Percentiles rank a stretch among this genome's conserved stretches.
These are phyloP conservation scores for Penicillium polonicum DNA, from an alignment of 2,329 filamentous ascomycete genomes.

Conservation along the genomic window DNA sequence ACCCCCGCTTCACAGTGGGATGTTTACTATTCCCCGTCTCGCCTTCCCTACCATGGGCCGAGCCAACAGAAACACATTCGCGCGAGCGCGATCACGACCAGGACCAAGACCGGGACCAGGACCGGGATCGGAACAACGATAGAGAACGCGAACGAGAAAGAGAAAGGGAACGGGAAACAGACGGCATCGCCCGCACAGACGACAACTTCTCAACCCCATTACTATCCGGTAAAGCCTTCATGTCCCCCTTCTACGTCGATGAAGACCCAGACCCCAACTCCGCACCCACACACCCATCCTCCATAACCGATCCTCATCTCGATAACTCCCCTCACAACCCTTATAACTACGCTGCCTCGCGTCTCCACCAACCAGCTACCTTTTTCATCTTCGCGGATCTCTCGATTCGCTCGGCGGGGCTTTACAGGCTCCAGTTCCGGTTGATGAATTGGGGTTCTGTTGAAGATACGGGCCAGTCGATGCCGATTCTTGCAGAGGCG, in stretches of 20 bases:
- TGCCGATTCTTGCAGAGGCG: constrained; percentile 41
- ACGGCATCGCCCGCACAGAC: constrained; percentile 21
- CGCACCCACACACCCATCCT: constrained; percentile 40
- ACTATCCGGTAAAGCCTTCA: constrained; percentile 41
- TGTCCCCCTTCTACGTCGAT: constrained; percentile 44
- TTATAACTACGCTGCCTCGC: constrained; percentile 14
- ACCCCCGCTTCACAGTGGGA: constrained; percentile 44
- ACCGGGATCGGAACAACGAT: constrained; percentile 7
- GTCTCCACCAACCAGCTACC: constrained; percentile 35
- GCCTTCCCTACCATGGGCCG: constrained; percentile 14
- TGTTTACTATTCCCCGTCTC: constrained; percentile 44
- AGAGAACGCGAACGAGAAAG: constrained; percentile 6
- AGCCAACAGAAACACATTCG: constrained; percentile 18
- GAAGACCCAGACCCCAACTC: constrained; percentile 46
- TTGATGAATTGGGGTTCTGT: constrained; percentile 45
- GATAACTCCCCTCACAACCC: neutral
- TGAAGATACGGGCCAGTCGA: constrained; percentile 36
- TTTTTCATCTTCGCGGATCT: constrained; percentile 52
- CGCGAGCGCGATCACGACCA: constrained; percentile 3
- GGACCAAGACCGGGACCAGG: constrained; percentile 11
- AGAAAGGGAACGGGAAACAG: constrained; percentile 12
- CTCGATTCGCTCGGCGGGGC: constrained; percentile 46
- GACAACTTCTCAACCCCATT: constrained; percentile 30
- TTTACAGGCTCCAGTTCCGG: constrained; percentile 47
- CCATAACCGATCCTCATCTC: neutral